Conservation (phyloP, 2,329 filamentous ascomycete species). For the Curvularia sp. region DNA sequence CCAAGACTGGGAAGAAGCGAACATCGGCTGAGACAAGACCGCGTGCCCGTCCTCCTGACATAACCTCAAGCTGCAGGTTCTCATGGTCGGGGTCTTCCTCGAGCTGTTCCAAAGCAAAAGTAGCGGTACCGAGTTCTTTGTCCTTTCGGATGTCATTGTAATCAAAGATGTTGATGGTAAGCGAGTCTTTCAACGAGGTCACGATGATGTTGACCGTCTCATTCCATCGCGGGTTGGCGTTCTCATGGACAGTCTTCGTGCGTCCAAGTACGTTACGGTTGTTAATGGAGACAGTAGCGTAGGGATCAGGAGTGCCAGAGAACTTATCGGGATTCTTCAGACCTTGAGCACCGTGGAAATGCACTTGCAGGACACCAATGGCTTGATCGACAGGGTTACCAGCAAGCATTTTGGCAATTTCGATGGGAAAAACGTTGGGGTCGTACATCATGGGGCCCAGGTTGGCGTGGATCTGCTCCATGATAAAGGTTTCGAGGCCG, state of each 20-base stretch:
- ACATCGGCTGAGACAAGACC: constrained; percentile 82
- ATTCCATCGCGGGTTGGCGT: constrained; percentile 88
- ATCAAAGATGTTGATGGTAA: constrained; percentile 86
- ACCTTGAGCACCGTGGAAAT: constrained; percentile 86
- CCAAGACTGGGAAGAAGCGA: constrained; percentile 92
- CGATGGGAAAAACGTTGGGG: constrained; percentile 96
- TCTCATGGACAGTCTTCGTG: constrained; percentile 88
- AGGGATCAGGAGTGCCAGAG: constrained; percentile 88
- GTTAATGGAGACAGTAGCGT: constrained; percentile 84
- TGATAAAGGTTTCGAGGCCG: constrained; percentile 89
- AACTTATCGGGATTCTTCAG: constrained; percentile 97
- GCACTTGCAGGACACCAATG: constrained; percentile 90
- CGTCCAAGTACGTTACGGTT: constrained; percentile 79
- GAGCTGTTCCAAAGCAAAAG: constrained; percentile 82
- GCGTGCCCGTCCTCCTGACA: constrained; percentile 81
- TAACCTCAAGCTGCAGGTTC: constrained; percentile 83
- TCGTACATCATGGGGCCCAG: constrained; percentile 97
- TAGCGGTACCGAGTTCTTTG: constrained; percentile 88
- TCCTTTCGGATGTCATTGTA: constrained; percentile 97
- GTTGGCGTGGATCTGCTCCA: constrained; percentile 94
- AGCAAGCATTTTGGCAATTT: constrained; percentile 97
- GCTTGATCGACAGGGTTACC: constrained; percentile 94
- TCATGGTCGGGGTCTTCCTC: constrained; percentile 80
- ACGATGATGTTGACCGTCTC: constrained; percentile 96
- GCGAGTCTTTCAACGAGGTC: constrained; percentile 84